Base-by-base conservation (phyloP, 2,329 filamentous ascomycete genomes). In the Paramyrothecium roridum region DNA sequence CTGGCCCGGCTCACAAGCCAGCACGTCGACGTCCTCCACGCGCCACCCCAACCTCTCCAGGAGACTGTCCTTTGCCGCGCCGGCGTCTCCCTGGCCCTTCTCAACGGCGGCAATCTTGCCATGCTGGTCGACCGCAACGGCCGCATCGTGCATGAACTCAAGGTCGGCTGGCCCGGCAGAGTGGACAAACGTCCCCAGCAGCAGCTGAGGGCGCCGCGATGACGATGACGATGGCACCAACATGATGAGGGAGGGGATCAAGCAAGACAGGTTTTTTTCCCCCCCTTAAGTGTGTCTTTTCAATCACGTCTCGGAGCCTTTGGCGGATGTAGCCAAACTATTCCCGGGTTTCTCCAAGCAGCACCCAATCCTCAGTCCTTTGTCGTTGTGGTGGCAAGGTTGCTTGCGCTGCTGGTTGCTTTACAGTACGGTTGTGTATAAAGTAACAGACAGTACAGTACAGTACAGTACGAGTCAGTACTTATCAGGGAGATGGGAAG, bases 101-200 rank as follows among this genome's bases (percentile, higher is more conserved):
- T 81, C 73, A 34, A 85, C 61, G 11, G 76, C 78, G 47, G 76
- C 75, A 57, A 86, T 85, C 52, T 66, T 76, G 51, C 83, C 83
- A 0, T 65, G 55, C 3, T 57, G 61, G 53, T 82, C 76, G n/a
- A 85, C 81, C 34, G 73, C 80, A 12, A 84, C 66, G 2, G 76
- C 78, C 1, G 79, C 70, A 52, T 79, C 65, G 63, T 84, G 78
- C 11, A 83, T 64, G 58, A 80, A 81, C 51, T 81, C 73, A 17
- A 86, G 73, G 62, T 79, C 68, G 55, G 73, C 71, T 3, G 77
- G 74, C 16, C 67, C 71, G 59, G 73, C 78, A 67, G 77, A 77
- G 67, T 84, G 80, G 55, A 85, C 71, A 61, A 85, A 85, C 0
- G 77, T 80, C 56, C 83, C 83, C 40, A 79, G 64, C 60, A 83